Percentiles rank a stretch among this genome's conserved stretches.
phyloP scores from a whole-genome alignment of 1,284 basidiomycete genomes.

The Gomphus sp. region DNA sequence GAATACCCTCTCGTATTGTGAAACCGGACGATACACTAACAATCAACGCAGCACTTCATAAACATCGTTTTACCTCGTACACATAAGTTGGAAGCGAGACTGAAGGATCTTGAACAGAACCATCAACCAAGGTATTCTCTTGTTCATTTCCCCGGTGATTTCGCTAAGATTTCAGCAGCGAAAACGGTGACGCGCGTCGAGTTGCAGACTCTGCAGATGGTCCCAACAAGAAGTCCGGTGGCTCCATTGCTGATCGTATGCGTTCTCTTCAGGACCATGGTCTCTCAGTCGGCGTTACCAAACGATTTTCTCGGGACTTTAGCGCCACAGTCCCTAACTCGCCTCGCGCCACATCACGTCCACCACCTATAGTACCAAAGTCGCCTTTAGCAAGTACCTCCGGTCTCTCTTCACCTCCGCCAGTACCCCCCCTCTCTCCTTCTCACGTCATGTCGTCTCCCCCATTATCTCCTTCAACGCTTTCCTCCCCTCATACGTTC shows the following conservation, averaged over 20 bases:
- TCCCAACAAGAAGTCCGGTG: conserved; percentile 33
- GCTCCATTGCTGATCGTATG: conserved; percentile 62
- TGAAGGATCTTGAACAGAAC: conserved; percentile 2
- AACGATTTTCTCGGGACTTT: conserved; percentile 43
- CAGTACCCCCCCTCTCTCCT: conserved; percentile 10
- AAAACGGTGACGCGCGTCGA: conserved; percentile 1
- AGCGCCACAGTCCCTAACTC: conserved; percentile 26
- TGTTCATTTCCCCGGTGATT: not conserved
- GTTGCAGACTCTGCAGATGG: conserved; percentile 16
- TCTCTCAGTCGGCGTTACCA: conserved; percentile 37
- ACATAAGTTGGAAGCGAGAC: not conserved
- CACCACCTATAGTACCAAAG: conserved; percentile 11
- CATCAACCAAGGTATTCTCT: conserved; percentile 5
- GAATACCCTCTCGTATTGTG: conserved; percentile 16
- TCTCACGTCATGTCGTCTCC: conserved; percentile 19
- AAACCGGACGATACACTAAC: not conserved
- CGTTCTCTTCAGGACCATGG: conserved; percentile 61
- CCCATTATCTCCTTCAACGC: conserved; percentile 23
- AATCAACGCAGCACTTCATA: not conserved
- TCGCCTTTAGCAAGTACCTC: not conserved
- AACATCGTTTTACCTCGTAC: not conserved
- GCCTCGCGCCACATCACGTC: conserved; percentile 18
- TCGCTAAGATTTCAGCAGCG: conserved; percentile 31
- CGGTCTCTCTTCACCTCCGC: conserved; percentile 11
- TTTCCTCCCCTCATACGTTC: conserved; percentile 40